phyloP scores from a whole-genome alignment of 2,329 filamentous ascomycete genomes.

The Metarhizium robertsii region DNA sequence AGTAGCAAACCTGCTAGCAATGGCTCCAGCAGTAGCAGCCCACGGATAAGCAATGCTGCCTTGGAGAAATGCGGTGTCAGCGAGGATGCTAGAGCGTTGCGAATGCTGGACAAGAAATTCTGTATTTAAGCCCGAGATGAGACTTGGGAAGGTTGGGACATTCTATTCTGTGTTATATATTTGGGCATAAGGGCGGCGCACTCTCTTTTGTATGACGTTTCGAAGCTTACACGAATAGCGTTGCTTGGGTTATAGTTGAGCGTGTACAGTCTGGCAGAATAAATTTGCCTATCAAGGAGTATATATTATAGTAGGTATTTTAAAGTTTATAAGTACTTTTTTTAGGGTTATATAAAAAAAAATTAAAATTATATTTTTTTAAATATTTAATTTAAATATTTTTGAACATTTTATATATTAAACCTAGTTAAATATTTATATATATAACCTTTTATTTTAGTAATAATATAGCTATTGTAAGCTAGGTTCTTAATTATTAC shows the following conservation, averaged over 20 bases:
- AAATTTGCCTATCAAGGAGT: too few relatives aligned
- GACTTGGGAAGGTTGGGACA: background rate
- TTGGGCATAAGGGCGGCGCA: background rate
- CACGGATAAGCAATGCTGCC: slow-evolving; percentile 17
- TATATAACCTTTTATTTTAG: too few relatives aligned
- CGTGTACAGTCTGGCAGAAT: background rate
- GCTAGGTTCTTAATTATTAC: too few relatives aligned
- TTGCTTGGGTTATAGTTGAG: background rate
- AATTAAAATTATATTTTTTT: too few relatives aligned
- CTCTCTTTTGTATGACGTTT: background rate
- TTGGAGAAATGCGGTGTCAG: slow-evolving; percentile 35
- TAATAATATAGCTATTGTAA: too few relatives aligned
- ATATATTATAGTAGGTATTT: too few relatives aligned
- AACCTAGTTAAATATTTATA: too few relatives aligned
- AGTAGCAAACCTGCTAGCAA: slow-evolving; percentile 32
- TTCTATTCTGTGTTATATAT: background rate
- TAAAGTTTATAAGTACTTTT: too few relatives aligned
- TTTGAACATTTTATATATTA: too few relatives aligned
- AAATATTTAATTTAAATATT: too few relatives aligned
- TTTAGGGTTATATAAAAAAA: too few relatives aligned
- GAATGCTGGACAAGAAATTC: slow-evolving; percentile 55
- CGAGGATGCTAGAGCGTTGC: slow-evolving; percentile 56
- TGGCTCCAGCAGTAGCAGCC: slow-evolving; percentile 33
- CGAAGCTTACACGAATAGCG: background rate
- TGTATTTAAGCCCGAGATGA: slow-evolving; percentile 14